A percentile compares a stretch with the other conserved stretches of the same genome.
These are phyloP conservation scores for Cladobotryum protrusum DNA, from an alignment of 2,329 filamentous ascomycete species.

Conservation along the genomic window DNA sequence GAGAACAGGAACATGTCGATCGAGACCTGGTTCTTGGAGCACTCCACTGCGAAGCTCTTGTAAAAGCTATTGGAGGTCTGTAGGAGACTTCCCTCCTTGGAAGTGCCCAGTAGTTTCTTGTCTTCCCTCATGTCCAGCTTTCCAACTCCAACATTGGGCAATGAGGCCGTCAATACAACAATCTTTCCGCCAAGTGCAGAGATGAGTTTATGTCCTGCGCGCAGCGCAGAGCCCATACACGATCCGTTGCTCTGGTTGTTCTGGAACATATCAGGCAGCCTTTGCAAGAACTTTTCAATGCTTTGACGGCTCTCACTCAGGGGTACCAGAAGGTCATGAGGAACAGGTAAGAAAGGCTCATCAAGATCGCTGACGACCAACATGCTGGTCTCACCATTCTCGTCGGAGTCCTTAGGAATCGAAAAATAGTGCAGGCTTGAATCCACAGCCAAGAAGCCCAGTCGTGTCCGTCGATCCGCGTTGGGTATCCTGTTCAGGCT, in stretches of 20 bases:
- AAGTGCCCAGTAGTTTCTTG: slow-evolving; percentile 90
- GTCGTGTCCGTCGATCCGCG: slow-evolving; percentile 81
- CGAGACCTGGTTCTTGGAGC: slow-evolving; percentile 96
- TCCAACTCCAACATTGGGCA: slow-evolving; percentile 85
- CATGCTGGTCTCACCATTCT: slow-evolving; percentile 81
- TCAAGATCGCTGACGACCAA: slow-evolving; percentile 91
- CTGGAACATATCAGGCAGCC: slow-evolving; percentile 94
- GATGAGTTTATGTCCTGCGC: slow-evolving; percentile 92
- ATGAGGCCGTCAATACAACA: slow-evolving; percentile 78
- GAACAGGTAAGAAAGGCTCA: slow-evolving; percentile 92
- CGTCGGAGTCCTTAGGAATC: slow-evolving; percentile 80
- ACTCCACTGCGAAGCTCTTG: slow-evolving; percentile 98
- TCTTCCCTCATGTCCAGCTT: slow-evolving; percentile 92
- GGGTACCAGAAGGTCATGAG: slow-evolving; percentile 83
- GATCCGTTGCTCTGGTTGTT: slow-evolving; percentile 83
- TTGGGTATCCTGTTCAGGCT: slow-evolving; percentile 98
- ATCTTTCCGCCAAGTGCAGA: slow-evolving; percentile 93
- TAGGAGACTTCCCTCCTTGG: slow-evolving; percentile 79
- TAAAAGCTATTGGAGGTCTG: slow-evolving; percentile 96
- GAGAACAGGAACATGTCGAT: slow-evolving; percentile 98
- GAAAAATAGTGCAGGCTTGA: slow-evolving; percentile 94
- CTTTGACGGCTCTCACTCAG: slow-evolving; percentile 83
- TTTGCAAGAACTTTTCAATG: slow-evolving; percentile 84
- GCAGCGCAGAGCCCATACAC: slow-evolving; percentile 90
- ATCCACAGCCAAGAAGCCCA: slow-evolving; percentile 94